Evolutionary conservation across 768 basidiomycete species (phyloP).

Genomic region (Lentinula sp.): DNA sequence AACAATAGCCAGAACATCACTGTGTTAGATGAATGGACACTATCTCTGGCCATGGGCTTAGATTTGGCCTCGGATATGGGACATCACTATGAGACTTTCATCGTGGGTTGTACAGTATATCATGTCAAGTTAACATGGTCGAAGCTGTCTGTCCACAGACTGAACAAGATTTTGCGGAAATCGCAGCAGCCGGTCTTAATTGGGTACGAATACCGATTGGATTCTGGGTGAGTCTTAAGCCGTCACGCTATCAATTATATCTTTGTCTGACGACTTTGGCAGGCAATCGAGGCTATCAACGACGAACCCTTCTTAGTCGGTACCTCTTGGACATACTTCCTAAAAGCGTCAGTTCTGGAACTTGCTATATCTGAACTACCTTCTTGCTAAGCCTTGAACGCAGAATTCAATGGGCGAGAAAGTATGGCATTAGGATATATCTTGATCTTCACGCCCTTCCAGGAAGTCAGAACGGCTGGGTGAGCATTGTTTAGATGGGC

Average conservation of each 20-base stretch:
- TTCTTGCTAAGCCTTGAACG: constrained; percentile 54
- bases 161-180: constrained; percentile 85
- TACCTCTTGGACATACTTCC: constrained; percentile 66
- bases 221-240: constrained; percentile 57
- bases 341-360: constrained; percentile 16
- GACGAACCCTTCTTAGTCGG: constrained; percentile 80
- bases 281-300: constrained; percentile 44
- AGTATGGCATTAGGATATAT: constrained; percentile 86
- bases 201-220: constrained; percentile 83
- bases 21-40: background rate
- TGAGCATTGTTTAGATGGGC: constrained; percentile 37
- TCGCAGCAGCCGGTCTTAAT: constrained; percentile 85
- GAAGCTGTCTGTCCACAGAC: constrained; percentile 43
- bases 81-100: constrained; percentile 80
- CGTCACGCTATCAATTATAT: constrained; percentile 23
- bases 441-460: constrained; percentile 73
- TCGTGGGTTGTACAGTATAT: constrained; percentile 41
- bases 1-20: constrained; percentile 18
- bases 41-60: constrained; percentile 1
- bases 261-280: background rate
- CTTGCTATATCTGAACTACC: background rate
- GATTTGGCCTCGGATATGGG: constrained; percentile 38
- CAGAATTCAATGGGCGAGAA: constrained; percentile 79
- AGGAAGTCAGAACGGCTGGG: constrained; percentile 85
- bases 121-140: background rate